Percentiles rank a stretch among this genome's conserved stretches.
Conservation (phyloP, 805 yeast genomes). For the Starmera quercuum region DNA sequence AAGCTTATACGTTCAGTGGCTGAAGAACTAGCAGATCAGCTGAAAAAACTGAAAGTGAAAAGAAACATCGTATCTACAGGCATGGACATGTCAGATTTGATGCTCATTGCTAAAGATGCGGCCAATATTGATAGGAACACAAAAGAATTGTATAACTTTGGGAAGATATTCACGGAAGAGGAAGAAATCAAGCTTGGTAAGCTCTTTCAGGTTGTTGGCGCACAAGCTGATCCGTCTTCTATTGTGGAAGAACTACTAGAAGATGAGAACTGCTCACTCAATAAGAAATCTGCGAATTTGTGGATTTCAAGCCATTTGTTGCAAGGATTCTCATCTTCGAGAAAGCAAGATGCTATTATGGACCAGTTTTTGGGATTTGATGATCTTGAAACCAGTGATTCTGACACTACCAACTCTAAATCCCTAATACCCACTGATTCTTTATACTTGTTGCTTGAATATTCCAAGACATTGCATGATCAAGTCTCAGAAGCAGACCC, state of each 20-base stretch:
- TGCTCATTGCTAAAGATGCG: slow-evolving; percentile 14
- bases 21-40: slow-evolving; percentile 14
- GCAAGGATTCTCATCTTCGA: slow-evolving; percentile 13
- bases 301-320: slow-evolving; percentile 32
- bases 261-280: slow-evolving; percentile 6
- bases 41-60: slow-evolving; percentile 8
- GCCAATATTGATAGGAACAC: background rate
- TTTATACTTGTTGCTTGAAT: slow-evolving; percentile 25
- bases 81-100: slow-evolving; percentile 8
- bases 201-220: slow-evolving; percentile 17
- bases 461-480: slow-evolving; percentile 36
- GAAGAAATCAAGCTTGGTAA: slow-evolving; percentile 12
- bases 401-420: slow-evolving; percentile 6
- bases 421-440: slow-evolving; percentile 17
- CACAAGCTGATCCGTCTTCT: slow-evolving; percentile 6
- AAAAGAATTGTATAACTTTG: slow-evolving; percentile 12
- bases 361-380: slow-evolving; percentile 25
- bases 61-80: slow-evolving; percentile 3
- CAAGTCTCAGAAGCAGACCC: slow-evolving; percentile 18
- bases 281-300: slow-evolving; percentile 21
- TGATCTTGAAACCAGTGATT: slow-evolving; percentile 11
- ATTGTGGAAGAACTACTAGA: slow-evolving; percentile 16
- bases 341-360: slow-evolving; percentile 6
- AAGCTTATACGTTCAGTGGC: slow-evolving; percentile 11
- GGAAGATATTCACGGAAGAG: slow-evolving; percentile 13